A percentile compares a stretch with the other conserved stretches of the same genome.
phyloP scores from a whole-genome alignment of 495 filamentous ascomycete genomes.

The Cenococcum geophilum region DNA sequence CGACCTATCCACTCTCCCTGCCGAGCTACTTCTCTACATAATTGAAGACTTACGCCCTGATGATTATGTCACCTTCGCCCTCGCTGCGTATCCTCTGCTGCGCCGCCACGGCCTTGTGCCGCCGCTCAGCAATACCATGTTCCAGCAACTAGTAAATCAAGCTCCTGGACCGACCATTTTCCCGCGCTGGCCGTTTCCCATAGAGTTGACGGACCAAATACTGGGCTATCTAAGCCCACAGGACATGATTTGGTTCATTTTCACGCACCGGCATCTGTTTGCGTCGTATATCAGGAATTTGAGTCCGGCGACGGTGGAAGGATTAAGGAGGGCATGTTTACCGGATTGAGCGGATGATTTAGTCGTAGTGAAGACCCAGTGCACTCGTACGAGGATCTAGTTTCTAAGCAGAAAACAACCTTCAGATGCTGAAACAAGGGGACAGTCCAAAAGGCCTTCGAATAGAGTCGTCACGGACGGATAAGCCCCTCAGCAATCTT shows the following conservation, averaged over 20 bases:
- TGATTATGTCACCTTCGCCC: conserved; percentile 39
- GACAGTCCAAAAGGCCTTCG: too few species aligned
- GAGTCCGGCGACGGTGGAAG: conserved; percentile 5
- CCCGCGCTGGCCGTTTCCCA: conserved; percentile 12
- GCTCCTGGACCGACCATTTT: neutral
- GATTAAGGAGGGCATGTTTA: conserved; percentile 9
- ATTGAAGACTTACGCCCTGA: conserved; percentile 35
- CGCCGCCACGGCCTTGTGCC: conserved; percentile 29
- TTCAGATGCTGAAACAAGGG: too few species aligned
- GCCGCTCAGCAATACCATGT: conserved; percentile 2
- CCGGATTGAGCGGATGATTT: neutral
- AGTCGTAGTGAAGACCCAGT: neutral
- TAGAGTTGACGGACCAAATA: conserved; percentile 21
- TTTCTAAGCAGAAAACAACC: too few species aligned
- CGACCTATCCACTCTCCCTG: conserved; percentile 35
- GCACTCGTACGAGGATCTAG: too few species aligned
- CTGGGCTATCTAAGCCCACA: conserved; percentile 16
- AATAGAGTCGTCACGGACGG: too few species aligned
- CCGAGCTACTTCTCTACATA: conserved; percentile 42
- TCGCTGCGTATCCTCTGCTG: conserved; percentile 40
- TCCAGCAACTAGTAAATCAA: neutral
- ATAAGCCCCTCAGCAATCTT: too few species aligned
- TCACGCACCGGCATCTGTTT: conserved; percentile 16
- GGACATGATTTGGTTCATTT: conserved; percentile 19
- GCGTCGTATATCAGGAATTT: conserved; percentile 11